A percentile compares a stretch with the other conserved stretches of the same genome.
Conservation (phyloP, 1,284 basidiomycete genomes). For the Gymnopus androsaceus region DNA sequence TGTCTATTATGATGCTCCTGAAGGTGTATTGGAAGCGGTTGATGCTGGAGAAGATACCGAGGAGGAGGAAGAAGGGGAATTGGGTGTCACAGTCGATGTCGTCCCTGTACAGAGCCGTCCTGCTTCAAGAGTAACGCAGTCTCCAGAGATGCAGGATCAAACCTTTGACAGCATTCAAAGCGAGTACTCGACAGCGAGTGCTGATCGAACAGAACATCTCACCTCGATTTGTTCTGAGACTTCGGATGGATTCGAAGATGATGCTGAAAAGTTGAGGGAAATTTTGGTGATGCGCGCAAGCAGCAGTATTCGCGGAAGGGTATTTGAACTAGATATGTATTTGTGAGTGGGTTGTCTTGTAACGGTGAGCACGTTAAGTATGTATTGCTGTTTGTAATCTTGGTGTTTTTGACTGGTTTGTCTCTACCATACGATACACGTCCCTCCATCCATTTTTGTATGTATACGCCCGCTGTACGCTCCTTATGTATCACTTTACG, state of each 20-base stretch:
- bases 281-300: neutral
- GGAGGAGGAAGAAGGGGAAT: neutral
- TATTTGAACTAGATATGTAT: too few species aligned
- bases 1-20: conserved; percentile 6
- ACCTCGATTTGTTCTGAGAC: conserved; percentile 1
- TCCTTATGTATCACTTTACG: neutral
- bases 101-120: neutral
- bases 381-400: too few species aligned
- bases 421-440: too few species aligned
- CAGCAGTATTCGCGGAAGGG: neutral
- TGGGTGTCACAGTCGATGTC: neutral
- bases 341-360: too few species aligned
- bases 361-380: too few species aligned
- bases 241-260: neutral
- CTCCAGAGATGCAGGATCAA: neutral
- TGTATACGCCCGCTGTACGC: neutral
- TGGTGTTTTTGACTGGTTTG: too few species aligned
- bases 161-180: neutral
- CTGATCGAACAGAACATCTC: neutral
- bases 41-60: neutral
- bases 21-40: neutral
- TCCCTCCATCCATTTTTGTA: neutral
- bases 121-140: neutral
- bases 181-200: neutral
- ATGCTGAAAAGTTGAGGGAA: neutral